Conservation (phyloP, 768 basidiomycete species). For the Naematelia encephala region DNA sequence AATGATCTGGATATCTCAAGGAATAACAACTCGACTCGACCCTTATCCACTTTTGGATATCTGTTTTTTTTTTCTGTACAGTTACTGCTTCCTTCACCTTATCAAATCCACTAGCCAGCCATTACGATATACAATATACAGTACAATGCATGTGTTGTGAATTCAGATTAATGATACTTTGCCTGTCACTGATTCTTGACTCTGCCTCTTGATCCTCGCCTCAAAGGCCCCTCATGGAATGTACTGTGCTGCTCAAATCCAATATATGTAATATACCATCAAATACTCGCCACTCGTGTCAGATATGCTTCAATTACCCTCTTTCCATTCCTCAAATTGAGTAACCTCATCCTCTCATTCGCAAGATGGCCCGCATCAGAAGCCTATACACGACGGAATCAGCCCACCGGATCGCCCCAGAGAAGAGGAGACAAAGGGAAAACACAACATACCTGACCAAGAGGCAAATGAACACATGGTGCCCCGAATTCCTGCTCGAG, state of each 20-base stretch:
- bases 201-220: background rate
- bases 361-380: constrained; percentile 89
- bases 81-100: too few relatives aligned
- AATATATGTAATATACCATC: too few relatives aligned
- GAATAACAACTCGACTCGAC: too few relatives aligned
- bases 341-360: constrained; percentile 83
- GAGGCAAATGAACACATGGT: constrained; percentile 84
- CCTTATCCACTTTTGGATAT: too few relatives aligned
- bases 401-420: background rate
- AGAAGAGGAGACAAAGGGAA: background rate
- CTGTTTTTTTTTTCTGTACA: too few relatives aligned
- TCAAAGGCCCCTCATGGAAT: background rate
- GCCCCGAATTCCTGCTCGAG: constrained; percentile 88
- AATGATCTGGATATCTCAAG: background rate
- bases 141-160: too few relatives aligned
- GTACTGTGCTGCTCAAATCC: background rate
- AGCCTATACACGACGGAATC: background rate
- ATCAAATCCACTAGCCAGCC: too few relatives aligned
- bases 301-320: constrained; percentile 46
- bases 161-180: too few relatives aligned
- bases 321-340: constrained; percentile 62
- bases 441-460: constrained; percentile 72
- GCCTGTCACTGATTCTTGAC: background rate
- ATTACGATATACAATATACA: too few relatives aligned
- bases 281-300: constrained; percentile 16